Percentiles rank a stretch among this genome's conserved stretches.
These are phyloP conservation scores for Plectosphaerella cucumerina DNA, from an alignment of 2,329 filamentous ascomycete species.

Conservation along the genomic window DNA sequence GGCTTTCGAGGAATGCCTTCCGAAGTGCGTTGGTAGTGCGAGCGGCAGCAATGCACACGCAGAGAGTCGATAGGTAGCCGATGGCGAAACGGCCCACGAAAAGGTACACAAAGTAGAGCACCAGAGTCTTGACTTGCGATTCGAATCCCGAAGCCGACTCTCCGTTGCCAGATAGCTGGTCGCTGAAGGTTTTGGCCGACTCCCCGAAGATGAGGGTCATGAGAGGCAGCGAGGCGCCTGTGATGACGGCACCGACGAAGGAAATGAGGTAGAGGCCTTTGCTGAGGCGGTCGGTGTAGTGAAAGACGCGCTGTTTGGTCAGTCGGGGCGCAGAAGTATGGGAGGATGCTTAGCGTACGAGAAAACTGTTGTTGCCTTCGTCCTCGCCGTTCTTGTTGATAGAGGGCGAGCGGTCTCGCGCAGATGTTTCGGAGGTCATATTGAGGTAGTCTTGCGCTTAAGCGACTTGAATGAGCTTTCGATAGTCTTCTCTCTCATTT, in stretches of 20 bases:
- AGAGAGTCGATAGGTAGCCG: constrained; percentile 1
- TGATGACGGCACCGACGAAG: background rate
- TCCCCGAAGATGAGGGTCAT: constrained; percentile 5
- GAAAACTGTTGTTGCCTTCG: no score
- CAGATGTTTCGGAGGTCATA: no score
- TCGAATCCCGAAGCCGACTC: background rate
- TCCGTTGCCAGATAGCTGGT: background rate
- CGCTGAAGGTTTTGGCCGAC: background rate
- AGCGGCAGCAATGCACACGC: constrained; percentile 1
- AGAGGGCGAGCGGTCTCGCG: no score
- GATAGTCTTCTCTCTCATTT: no score
- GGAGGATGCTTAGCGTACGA: no score
- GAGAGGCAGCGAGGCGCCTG: constrained; percentile 3
- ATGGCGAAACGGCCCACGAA: constrained; percentile 4
- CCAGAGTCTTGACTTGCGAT: background rate
- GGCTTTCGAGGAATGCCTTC: constrained; percentile 2
- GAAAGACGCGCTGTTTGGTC: constrained; percentile 3
- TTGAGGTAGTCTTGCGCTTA: no score
- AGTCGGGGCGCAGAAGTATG: no score
- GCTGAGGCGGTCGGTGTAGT: background rate
- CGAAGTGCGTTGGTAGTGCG: constrained; percentile 3
- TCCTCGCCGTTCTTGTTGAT: no score
- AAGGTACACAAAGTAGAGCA: constrained; percentile 5
- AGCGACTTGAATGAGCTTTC: no score
- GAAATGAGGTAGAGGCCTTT: background rate